These are phyloP conservation scores for Fusarium mexicanum DNA, from an alignment of 2,329 filamentous ascomycete species.

Conservation along the genomic window DNA sequence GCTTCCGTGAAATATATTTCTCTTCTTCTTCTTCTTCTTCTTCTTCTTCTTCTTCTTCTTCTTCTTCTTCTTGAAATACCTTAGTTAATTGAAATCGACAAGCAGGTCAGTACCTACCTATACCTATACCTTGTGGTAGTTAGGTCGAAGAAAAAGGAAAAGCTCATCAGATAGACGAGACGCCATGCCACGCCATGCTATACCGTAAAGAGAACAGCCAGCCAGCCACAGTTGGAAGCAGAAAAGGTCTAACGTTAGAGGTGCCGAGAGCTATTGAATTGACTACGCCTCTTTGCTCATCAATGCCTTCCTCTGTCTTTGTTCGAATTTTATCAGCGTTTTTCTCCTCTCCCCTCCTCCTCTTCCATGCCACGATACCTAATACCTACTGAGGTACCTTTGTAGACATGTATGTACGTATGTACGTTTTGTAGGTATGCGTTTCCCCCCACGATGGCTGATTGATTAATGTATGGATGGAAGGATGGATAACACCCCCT, in stretches of 20 bases:
- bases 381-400: too few species aligned
- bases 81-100: neutral
- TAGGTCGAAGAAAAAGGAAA: neutral
- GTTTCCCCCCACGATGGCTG: neutral
- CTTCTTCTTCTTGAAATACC: neutral
- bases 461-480: neutral
- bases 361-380: neutral
- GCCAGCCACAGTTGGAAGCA: constrained; percentile 32
- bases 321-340: neutral
- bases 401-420: neutral
- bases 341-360: neutral
- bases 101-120: neutral
- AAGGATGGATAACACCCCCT: constrained; percentile 13
- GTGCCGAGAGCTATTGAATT: constrained; percentile 17
- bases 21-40: neutral
- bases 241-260: constrained; percentile 1
- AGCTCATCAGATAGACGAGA: constrained; percentile 20
- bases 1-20: neutral
- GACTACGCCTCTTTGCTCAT: constrained; percentile 5
- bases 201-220: constrained; percentile 25
- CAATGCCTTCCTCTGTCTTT: neutral
- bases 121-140: neutral
- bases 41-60: neutral
- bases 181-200: constrained; percentile 18
- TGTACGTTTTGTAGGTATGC: neutral